Evolutionary conservation across 2,329 filamentous ascomycete species (phyloP), one percentile per base, ranked within the genome.

Genomic region (Sclerotinia sclerotiorum): DNA sequence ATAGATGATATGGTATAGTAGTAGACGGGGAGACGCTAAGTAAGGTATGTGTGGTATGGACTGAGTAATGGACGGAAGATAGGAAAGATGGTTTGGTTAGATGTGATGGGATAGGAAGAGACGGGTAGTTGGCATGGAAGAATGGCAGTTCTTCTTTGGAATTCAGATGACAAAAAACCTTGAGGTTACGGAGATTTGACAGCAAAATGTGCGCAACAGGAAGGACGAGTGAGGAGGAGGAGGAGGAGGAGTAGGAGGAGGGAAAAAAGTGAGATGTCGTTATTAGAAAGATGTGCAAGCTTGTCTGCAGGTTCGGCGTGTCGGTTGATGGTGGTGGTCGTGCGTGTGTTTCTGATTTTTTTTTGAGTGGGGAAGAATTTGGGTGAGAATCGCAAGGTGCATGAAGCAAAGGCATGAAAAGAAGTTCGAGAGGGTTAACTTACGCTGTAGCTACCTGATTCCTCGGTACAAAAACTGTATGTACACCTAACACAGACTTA

Each of bases 231-330:
- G 49, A 61, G 62, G 58, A 65, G 42, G 55, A 49, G 56, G 15
- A 60, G 48, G 60, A 39, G 60, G 29, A 27, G 52, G 19, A n/a
- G 19, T 5, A n/a, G 15, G 60, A 27, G 48, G 51, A n/a, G 44
- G 61, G 29, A 49, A 57, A 67, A 24, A 61, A 57, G 24, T 46
- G 27, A 49, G 44, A 64, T 67, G 66, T 71, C 65, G 71, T 70
- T 67, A 39, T 39, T 62, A 62, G 58, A 35, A 4, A 35, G 44
- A 49, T 49, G 44, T 61, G 58, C 68, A 68, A 73, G 70, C 69
- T 70, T 67, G 29, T 42, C 35, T 55, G 61, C 48, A 55, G 27
- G 61, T 55, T 64, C 58, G 58, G 58, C 58, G 58, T 61, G 58
- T 61, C 58, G 58, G 58, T 61, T 61, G 57, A 61, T 48, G 57